Conservation (phyloP, 768 basidiomycete genomes). For the Fomitopsis serialis region DNA sequence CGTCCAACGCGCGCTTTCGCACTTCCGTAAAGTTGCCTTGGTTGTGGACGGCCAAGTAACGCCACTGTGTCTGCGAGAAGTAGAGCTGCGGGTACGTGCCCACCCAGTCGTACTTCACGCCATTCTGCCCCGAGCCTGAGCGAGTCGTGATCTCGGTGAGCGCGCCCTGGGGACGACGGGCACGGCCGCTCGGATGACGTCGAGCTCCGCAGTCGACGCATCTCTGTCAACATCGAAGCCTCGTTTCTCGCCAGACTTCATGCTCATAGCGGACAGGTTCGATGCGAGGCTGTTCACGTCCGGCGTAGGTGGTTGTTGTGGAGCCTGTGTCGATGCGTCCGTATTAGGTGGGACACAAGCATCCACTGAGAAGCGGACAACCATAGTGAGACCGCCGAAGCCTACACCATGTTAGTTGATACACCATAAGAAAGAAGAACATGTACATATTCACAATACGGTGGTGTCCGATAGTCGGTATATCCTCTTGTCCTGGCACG, state of each 20-base stretch:
- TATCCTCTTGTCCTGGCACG: constrained; percentile 11
- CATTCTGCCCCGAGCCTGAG: constrained; percentile 10
- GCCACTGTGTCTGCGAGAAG: constrained; percentile 60
- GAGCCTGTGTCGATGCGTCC: neutral
- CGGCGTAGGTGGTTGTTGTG: neutral
- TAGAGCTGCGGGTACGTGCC: constrained; percentile 63
- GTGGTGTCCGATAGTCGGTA: constrained; percentile 12
- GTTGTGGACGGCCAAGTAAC: constrained; percentile 54
- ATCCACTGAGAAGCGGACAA: constrained; percentile 24
- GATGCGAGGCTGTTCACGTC: constrained; percentile 17
- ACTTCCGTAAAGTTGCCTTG: constrained; percentile 47
- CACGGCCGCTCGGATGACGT: constrained; percentile 19
- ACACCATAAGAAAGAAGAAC: neutral
- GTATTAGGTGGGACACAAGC: constrained; percentile 13
- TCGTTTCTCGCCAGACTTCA: neutral
- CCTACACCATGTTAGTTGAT: too few species aligned
- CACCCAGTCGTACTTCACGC: constrained; percentile 41
- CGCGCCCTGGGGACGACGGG: constrained; percentile 30
- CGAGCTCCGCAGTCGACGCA: constrained; percentile 9
- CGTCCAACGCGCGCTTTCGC: constrained; percentile 34
- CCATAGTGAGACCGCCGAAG: constrained; percentile 16
- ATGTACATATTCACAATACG: constrained; percentile 21
- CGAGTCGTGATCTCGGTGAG: constrained; percentile 26
- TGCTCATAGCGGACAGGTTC: constrained; percentile 11
- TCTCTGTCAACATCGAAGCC: neutral